Base-by-base conservation (phyloP, 345 rosid genomes). In the Trapa bicornis region DNA sequence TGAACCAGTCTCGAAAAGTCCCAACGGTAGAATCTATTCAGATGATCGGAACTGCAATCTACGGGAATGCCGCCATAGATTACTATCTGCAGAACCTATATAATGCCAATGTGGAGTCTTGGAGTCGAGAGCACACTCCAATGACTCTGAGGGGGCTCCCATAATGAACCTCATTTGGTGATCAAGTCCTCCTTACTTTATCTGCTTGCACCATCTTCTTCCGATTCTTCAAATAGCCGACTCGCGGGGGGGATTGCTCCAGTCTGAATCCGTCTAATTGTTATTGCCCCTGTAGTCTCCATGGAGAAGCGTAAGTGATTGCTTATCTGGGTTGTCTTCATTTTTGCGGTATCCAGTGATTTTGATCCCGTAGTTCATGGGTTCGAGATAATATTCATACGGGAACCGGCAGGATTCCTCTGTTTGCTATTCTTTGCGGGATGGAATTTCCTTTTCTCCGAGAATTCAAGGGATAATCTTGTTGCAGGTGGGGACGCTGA, bases 401-500 rank as follows among this genome's bases (percentile, higher is more conserved):
- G 37, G 35, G 61, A 15, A 12, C 12, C 61, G 14, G 13, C 63
- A 3, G 63, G 63, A 10, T 58, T 58, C 3, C 14, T 32, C 11
- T 32, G 37, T 33, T 58, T 11, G 37, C 38, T 58, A 41, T 58
- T 32, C 9, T 4, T 58, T 3, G 63, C 63, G 3, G 63, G 35
- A 58, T 32, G 37, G 63, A 32, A 58, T 9, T 57, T 57, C 61
- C 61, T 57, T 57, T 57, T 6, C 37, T n/a, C 29, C 29, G 37
- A n/a, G 2, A 32, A 58, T 33, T 58, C 15, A 2, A 8, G 11
- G 3, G 15, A 58, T 58, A 32, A 32, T 10, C 12, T 32, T 58
- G 37, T 58, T 58, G 38, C 63, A 58, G 63, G 63, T 58, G 67
- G 47, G n/a, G 50, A 57, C 37, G 53, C 53, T 37, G 52, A 14